Evolutionary conservation across 768 basidiomycete genomes (phyloP), one percentile per base, ranked within the genome.

Genomic region (Mycena alexandri): DNA sequence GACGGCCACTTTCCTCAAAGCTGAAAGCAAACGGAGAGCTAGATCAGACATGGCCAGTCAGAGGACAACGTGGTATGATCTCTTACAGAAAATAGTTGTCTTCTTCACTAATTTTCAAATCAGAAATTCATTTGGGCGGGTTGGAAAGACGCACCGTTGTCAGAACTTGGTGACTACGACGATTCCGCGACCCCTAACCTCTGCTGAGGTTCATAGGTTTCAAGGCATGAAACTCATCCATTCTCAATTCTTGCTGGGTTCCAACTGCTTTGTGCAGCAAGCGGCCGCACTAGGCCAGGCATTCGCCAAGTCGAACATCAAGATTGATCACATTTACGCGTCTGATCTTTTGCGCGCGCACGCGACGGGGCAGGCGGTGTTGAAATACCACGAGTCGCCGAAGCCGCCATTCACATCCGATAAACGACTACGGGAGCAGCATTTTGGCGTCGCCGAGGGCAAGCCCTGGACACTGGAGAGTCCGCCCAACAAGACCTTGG

Each of bases 391-490:
- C 64, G 74, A 79, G 0, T 77, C 82, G 3, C 89, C 87, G 24
- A 83, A 85, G 66, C 89, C 89, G 0, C 78, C 86, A 14, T 82
- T 93, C 71, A 81, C 74, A 16, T 73, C 84, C n/a, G 85, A 87
- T 34, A 81, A 80, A 13, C 79, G 87, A 50, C 81, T 93, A 17
- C 86, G 91, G 41, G 93, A 94, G 74, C 91, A 91, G 75, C 74
- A 86, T 74, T 93, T 89, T 70, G 93, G 93, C 29, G 76, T 87
- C 19, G 92, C 89, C 0, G 93, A 94, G 76, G 92, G 92, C 5
- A 72, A 86, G 2, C 71, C 81, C 0, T 93, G 89, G 89, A 71
- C 74, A 0, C 22, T 80, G 10, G 33, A 58, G 13, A 54, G 65
- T 0, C 67, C 77, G 2, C 79, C 80, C 21, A 75, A 75, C 25